Evolutionary conservation across 2,329 filamentous ascomycete species (phyloP), one percentile per base, ranked within the genome.

Genomic region (Aspergillus ruber): DNA sequence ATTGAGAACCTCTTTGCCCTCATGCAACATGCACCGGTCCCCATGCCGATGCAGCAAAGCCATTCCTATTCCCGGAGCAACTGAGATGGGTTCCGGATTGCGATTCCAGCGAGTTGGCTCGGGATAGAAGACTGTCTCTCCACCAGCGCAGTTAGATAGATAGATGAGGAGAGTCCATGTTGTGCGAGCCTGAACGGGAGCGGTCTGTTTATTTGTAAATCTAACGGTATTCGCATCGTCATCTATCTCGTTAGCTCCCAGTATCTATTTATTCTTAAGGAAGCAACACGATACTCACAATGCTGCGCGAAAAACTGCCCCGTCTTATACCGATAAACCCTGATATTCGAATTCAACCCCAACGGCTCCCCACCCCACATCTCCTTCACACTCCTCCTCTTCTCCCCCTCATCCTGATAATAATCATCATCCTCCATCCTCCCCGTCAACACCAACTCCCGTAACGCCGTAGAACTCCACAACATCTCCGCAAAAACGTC

Each of bases 111-210:
- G 65, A 10, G 73, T 69, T 12, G 72, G 57, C 20, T 87, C 82
- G 0, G 88, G 87, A 63, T 94, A 94, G 67, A 96, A 96, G 27
- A 93, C 88, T 0, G 91, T 96, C 68, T 95, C 88, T 27, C 91
- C 91, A 18, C 91, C 91, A 18, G 80, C 67, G 58, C 90, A 94
- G 3, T 86, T 88, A 1, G 87, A 93, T 46, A 96, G 77, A 62
- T 96, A 97, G 32, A 96, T 79, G 0, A 96, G 76, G 4, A 95
- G 74, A 0, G 91, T 96, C 90, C 90, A 96, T 0, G 90, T 96
- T 4, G 91, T 96, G 59, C 78, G 83, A 17, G 79, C 84, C 18
- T 74, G 72, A 9, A 72, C 58, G 7, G 54, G 45, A 3, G 69
- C 68, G n/a, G 66, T 55, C 7, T 64, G 65, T 23, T 66, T 62